Evolutionary conservation across 1,284 basidiomycete species (phyloP).

Genomic region (Malassezia yamatoensis): DNA sequence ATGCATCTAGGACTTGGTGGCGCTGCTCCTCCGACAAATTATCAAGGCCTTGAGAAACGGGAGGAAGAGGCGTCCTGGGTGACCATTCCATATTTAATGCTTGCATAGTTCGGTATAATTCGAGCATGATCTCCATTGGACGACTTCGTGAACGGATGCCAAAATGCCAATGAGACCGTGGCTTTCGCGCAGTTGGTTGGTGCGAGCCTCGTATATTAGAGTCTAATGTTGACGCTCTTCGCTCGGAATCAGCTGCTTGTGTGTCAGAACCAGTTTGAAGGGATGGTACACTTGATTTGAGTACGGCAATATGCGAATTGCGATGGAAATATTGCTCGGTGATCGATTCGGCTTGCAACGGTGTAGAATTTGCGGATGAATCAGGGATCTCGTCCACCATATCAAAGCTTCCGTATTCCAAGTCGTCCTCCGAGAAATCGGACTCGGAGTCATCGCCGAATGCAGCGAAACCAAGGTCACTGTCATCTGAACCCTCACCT

Average conservation of each 20-base stretch:
- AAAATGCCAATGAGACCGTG: slow-evolving; percentile 74
- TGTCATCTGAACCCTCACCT: slow-evolving; percentile 28
- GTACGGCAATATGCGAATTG: slow-evolving; percentile 24
- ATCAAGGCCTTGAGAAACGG: slow-evolving; percentile 8
- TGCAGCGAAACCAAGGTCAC: slow-evolving; percentile 18
- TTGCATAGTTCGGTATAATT: slow-evolving; percentile 88
- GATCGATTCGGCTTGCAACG: not conserved
- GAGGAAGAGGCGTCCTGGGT: slow-evolving; percentile 41
- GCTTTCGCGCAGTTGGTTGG: not conserved
- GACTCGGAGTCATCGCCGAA: slow-evolving; percentile 20
- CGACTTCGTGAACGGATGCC: slow-evolving; percentile 88
- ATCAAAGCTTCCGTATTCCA: slow-evolving; percentile 25
- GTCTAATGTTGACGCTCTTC: not conserved
- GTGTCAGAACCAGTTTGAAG: slow-evolving; percentile 14
- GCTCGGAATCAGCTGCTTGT: slow-evolving; percentile 11
- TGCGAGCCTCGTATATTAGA: not conserved
- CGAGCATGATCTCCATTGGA: slow-evolving; percentile 98
- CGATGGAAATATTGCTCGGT: slow-evolving; percentile 11
- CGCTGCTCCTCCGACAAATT: slow-evolving; percentile 41
- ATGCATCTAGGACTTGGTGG: slow-evolving; percentile 50
- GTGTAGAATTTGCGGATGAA: no score
- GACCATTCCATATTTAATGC: slow-evolving; percentile 92
- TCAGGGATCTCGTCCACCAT: slow-evolving; percentile 15
- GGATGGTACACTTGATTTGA: slow-evolving; percentile 30
- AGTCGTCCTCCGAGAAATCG: slow-evolving; percentile 20